phyloP scores from a whole-genome alignment of 306 rosid genomes.

The Neltuma alba region DNA sequence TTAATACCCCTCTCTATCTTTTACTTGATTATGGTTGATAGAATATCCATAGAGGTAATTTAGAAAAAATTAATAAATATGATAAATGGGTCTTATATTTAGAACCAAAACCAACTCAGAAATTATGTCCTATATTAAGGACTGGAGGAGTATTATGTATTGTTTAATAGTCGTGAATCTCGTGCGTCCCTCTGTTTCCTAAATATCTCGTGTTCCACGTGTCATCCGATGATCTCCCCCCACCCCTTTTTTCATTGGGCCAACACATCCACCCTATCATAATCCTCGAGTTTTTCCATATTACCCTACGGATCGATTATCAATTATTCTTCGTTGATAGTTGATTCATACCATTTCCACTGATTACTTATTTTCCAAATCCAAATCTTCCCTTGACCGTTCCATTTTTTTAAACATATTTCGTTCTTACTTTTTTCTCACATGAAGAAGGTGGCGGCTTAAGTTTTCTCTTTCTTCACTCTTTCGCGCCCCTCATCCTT shows the following conservation, averaged over 20 bases:
- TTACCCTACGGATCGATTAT: background rate
- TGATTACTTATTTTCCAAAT: background rate
- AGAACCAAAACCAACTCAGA: too few species aligned
- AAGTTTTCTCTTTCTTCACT: background rate
- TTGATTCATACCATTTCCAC: background rate
- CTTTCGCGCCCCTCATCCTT: background rate
- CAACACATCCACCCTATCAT: background rate
- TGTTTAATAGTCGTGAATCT: background rate
- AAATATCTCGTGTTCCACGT: background rate
- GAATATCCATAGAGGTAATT: too few species aligned
- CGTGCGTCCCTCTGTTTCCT: background rate
- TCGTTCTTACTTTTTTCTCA: background rate
- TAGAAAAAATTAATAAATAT: too few species aligned
- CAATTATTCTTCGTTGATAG: background rate
- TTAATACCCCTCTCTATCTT: too few species aligned
- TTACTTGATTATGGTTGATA: too few species aligned
- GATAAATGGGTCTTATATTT: too few species aligned
- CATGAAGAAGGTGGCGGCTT: background rate
- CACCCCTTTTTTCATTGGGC: background rate
- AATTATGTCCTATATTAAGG: too few species aligned
- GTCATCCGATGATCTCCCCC: background rate
- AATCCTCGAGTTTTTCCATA: background rate
- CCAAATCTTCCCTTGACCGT: background rate
- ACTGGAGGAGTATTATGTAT: background rate
- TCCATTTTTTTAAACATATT: background rate